Evolutionary conservation across 2,329 filamentous ascomycete species (phyloP).

Genomic region (Fusarium sarcochroum): DNA sequence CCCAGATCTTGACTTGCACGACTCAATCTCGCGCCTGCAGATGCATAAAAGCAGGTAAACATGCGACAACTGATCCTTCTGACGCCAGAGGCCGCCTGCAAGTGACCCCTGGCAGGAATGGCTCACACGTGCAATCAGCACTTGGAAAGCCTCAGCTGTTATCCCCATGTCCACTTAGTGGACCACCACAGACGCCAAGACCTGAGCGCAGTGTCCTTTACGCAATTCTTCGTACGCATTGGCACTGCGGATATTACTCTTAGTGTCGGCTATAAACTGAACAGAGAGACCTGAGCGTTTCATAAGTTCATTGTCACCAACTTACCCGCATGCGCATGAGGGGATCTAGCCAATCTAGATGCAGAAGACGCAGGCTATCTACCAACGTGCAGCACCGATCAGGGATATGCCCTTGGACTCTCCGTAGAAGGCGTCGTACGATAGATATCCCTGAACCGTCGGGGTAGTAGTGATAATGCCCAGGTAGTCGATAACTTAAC

Average conservation of each 20-base stretch:
- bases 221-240: neutral
- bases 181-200: slow-evolving; percentile 4
- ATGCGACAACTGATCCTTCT: neutral
- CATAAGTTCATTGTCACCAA: slow-evolving; percentile 3
- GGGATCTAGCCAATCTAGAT: neutral
- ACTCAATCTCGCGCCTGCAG: neutral
- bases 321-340: neutral
- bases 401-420: neutral
- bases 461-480: slow-evolving; percentile 14
- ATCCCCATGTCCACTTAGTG: neutral
- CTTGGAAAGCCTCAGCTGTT: neutral
- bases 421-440: slow-evolving; percentile 1
- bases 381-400: neutral
- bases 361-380: neutral
- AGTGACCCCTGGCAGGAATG: neutral
- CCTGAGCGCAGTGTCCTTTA: neutral
- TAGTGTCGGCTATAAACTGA: slow-evolving; percentile 13
- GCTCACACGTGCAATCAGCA: neutral
- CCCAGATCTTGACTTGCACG: neutral
- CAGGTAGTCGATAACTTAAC: neutral
- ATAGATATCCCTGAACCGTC: slow-evolving; percentile 3
- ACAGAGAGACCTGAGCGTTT: slow-evolving; percentile 11
- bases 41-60: neutral
- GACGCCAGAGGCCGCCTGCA: neutral
- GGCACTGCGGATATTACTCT: slow-evolving; percentile 3